Conservation (phyloP, 139 green algal species). For the Chlorella sp. region DNA sequence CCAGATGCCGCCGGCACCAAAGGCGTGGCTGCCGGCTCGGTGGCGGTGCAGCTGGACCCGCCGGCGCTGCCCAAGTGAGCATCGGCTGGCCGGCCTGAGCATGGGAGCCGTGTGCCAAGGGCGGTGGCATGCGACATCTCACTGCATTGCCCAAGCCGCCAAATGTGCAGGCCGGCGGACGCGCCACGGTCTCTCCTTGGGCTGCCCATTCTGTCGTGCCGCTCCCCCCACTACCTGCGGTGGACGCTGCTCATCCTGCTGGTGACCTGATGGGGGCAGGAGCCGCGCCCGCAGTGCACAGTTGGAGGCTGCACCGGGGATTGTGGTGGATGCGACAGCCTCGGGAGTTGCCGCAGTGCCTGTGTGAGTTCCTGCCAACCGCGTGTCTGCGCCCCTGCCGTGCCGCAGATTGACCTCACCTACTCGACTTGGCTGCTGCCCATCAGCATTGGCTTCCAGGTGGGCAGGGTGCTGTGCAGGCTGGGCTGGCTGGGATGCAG, state of each 20-base stretch:
- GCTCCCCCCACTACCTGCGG: not conserved
- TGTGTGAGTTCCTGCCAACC: too few relatives aligned
- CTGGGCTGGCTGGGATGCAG: not conserved
- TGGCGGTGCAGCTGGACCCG: not conserved
- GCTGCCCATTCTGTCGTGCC: conserved; percentile 24
- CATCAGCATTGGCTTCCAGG: conserved; percentile 33
- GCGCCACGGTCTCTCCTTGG: conserved; percentile 25
- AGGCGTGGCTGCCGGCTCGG: not conserved
- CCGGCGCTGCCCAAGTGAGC: not conserved
- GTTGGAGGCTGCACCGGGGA: too few relatives aligned
- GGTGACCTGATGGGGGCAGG: not conserved
- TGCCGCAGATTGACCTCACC: conserved; percentile 29
- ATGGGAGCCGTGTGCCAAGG: not conserved
- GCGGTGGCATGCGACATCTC: not conserved
- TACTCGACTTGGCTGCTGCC: conserved; percentile 49
- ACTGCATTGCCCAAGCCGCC: not conserved
- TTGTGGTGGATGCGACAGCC: too few relatives aligned
- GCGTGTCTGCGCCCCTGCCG: too few relatives aligned
- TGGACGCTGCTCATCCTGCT: conserved; percentile 34
- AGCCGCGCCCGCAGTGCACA: too few relatives aligned
- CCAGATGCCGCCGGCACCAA: not conserved
- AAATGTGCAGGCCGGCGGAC: not conserved
- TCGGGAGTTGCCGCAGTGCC: too few relatives aligned
- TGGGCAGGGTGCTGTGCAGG: not conserved
- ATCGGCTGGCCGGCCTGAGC: too few relatives aligned